phyloP scores from a whole-genome alignment of 1,284 basidiomycete species.

The Austroboletus niveus region DNA sequence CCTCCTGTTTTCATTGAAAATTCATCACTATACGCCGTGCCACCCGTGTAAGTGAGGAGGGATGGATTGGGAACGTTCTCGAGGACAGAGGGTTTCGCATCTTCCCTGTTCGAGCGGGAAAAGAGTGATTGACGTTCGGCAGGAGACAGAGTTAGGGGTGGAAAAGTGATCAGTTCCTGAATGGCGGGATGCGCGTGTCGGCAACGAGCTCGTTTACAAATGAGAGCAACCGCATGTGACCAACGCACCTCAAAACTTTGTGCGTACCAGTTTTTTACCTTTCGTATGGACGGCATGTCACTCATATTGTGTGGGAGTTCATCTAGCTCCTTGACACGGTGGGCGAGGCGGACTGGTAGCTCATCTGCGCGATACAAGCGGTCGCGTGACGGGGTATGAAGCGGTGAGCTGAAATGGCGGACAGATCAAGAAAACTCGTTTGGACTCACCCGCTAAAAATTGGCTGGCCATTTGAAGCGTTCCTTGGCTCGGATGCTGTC shows the following conservation, averaged over 20 bases:
- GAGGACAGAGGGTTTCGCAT: slow-evolving; percentile 43
- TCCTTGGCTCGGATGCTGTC: slow-evolving; percentile 33
- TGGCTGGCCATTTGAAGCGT: slow-evolving; percentile 33
- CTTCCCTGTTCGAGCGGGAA: slow-evolving; percentile 38
- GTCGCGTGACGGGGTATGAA: slow-evolving; percentile 46
- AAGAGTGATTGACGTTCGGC: slow-evolving; percentile 70
- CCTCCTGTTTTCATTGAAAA: slow-evolving; percentile 3
- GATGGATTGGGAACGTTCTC: slow-evolving; percentile 74
- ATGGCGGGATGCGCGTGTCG: background rate
- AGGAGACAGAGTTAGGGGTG: slow-evolving; percentile 67
- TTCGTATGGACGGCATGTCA: slow-evolving; percentile 91
- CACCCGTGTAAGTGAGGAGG: slow-evolving; percentile 26
- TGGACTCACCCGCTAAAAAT: slow-evolving; percentile 23
- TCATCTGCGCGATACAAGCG: slow-evolving; percentile 34
- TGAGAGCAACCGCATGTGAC: slow-evolving; percentile 6
- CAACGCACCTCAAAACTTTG: slow-evolving; percentile 90
- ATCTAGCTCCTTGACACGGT: slow-evolving; percentile 96
- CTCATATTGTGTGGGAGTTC: slow-evolving; percentile 90
- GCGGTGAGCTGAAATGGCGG: background rate
- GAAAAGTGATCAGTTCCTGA: slow-evolving; percentile 87
- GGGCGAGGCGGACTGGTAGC: slow-evolving; percentile 91
- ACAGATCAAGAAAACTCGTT: background rate
- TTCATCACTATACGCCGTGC: slow-evolving; percentile 9
- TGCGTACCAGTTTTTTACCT: slow-evolving; percentile 98
- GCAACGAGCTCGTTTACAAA: slow-evolving; percentile 1